Evolutionary conservation across 208 protist species (phyloP).

Genomic region (Giardia duodenalis): DNA sequence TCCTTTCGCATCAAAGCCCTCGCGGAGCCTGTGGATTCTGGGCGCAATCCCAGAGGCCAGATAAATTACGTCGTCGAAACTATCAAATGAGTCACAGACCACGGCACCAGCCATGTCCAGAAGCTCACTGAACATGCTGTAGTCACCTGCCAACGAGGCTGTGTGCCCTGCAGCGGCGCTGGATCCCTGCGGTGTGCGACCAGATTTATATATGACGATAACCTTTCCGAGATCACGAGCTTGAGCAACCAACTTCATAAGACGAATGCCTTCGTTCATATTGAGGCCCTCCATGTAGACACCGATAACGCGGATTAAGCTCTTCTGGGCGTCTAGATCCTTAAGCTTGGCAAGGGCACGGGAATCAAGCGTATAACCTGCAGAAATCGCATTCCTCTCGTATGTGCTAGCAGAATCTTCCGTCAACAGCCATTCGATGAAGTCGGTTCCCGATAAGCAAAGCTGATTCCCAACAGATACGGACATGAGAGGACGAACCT

Average conservation of each 20-base stretch:
- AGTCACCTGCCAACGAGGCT: conserved; percentile 43
- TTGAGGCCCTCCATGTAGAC: conserved; percentile 47
- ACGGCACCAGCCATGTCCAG: conserved; percentile 30
- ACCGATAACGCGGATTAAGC: neutral
- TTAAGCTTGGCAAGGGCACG: conserved; percentile 28
- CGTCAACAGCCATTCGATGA: conserved; percentile 38
- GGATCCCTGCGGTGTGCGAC: conserved; percentile 31
- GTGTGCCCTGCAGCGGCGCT: conserved; percentile 42
- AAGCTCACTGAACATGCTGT: conserved; percentile 41
- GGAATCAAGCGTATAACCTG: too few relatives aligned
- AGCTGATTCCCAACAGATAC: conserved; percentile 47
- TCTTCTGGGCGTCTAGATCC: conserved; percentile 36
- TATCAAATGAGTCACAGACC: conserved; percentile 16
- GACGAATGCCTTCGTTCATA: conserved; percentile 29
- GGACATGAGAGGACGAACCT: conserved; percentile 22
- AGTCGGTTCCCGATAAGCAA: conserved; percentile 40
- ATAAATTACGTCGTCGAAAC: conserved; percentile 37
- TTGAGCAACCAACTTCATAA: conserved; percentile 24
- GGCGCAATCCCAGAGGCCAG: neutral
- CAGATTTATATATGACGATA: conserved; percentile 44
- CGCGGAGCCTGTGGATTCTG: neutral
- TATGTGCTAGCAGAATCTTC: neutral
- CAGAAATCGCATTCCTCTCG: neutral
- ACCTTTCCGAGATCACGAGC: conserved; percentile 24
- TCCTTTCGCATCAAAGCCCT: neutral